phyloP scores from a whole-genome alignment of 179 eudicot genomes.

The Beta lomatogona region DNA sequence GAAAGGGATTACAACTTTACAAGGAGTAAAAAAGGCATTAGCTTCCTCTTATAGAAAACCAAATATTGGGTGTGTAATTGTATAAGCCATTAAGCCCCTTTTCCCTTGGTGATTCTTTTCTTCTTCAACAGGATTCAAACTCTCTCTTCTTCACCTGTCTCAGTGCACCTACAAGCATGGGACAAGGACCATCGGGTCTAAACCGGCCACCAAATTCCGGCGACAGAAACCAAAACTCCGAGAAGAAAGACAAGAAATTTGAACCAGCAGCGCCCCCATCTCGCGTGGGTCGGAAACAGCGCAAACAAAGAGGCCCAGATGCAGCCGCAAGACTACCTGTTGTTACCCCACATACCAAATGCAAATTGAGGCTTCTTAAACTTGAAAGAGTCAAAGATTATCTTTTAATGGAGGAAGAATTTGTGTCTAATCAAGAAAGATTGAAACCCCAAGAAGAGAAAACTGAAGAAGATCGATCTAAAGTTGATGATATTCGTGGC shows the following conservation, averaged over 20 bases:
- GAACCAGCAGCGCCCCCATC: constrained; percentile 83
- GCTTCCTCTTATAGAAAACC: no score
- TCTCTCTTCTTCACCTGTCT: neutral
- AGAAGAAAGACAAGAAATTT: constrained; percentile 81
- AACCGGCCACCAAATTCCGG: constrained; percentile 51
- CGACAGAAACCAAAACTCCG: constrained; percentile 51
- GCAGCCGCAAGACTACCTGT: constrained; percentile 73
- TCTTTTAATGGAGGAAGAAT: constrained; percentile 82
- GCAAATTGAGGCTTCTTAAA: constrained; percentile 70
- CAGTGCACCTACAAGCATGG: constrained; percentile 36
- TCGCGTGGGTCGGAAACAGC: constrained; percentile 80
- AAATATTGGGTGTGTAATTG: no score
- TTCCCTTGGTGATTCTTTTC: neutral
- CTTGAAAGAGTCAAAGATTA: constrained; percentile 80
- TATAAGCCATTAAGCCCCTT: no score
- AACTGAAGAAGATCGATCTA: constrained; percentile 79
- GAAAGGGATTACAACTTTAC: no score
- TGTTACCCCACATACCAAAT: constrained; percentile 74
- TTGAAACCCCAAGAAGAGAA: constrained; percentile 85
- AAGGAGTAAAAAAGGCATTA: no score
- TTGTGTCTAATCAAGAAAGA: constrained; percentile 79
- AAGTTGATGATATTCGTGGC: constrained; percentile 85
- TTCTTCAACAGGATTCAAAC: neutral
- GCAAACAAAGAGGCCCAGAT: constrained; percentile 77
- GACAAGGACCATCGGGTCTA: constrained; percentile 64